phyloP scores from a whole-genome alignment of 2,329 filamentous ascomycete species.

The Fusarium sororula region DNA sequence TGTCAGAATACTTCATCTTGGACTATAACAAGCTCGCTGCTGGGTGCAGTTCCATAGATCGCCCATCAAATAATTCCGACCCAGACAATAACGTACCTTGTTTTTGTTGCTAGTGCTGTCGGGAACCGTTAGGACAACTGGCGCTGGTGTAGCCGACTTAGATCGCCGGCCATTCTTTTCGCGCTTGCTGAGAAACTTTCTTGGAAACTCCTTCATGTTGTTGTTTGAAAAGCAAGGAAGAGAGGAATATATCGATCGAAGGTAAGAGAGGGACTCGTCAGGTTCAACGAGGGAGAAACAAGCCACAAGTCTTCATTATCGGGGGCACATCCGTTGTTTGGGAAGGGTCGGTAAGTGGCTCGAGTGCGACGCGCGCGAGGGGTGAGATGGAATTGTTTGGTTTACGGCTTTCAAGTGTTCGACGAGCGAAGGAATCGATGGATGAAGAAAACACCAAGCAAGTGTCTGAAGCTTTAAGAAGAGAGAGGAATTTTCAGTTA shows the following conservation, averaged over 20 bases:
- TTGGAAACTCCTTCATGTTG: constrained; percentile 65
- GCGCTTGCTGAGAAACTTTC: constrained; percentile 75
- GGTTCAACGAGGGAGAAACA: constrained; percentile 46
- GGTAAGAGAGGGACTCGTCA: constrained; percentile 39
- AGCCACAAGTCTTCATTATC: constrained; percentile 46
- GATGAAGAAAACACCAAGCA: not conserved
- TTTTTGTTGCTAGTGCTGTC: constrained; percentile 40
- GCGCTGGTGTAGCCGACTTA: constrained; percentile 65
- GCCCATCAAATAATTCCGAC: not conserved
- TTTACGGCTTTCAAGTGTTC: not conserved
- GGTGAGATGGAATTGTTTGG: not conserved
- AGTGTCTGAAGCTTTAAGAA: not conserved
- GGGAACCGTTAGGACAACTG: constrained; percentile 50
- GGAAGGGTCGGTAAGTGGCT: constrained; percentile 26
- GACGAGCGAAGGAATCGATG: not conserved
- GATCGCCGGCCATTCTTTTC: constrained; percentile 69
- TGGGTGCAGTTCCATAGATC: not conserved
- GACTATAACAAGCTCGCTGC: not conserved
- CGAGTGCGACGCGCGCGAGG: constrained; percentile 27
- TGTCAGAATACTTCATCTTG: constrained; percentile 12
- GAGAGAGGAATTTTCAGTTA: not conserved
- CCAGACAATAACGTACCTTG: constrained; percentile 56
- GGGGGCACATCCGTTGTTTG: constrained; percentile 34
- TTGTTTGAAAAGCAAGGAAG: constrained; percentile 20
- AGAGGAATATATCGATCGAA: not conserved